Evolutionary conservation across 768 basidiomycete species (phyloP).

Genomic region (Gymnopilus junonius): DNA sequence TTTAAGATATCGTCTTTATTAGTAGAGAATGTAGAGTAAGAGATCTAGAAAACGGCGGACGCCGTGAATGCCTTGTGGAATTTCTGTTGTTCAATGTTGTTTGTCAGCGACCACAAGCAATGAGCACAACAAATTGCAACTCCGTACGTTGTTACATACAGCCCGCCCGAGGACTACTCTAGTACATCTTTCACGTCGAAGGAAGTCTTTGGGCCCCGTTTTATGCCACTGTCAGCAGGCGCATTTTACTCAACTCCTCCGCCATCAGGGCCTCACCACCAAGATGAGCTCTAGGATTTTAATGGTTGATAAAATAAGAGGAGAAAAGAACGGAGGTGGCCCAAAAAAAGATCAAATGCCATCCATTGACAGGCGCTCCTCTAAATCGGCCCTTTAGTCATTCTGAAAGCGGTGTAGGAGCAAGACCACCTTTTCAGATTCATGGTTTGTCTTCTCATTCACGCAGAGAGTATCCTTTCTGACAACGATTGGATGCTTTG

Average conservation of each 20-base stretch:
- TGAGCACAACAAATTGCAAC: no score
- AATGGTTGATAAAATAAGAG: neutral
- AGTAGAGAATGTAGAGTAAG: slow-evolving; percentile 24
- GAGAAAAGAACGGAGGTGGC: neutral
- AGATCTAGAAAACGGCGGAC: slow-evolving; percentile 25
- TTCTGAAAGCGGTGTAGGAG: neutral
- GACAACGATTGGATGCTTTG: neutral
- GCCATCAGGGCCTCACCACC: slow-evolving; percentile 8
- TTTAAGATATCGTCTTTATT: slow-evolving; percentile 22
- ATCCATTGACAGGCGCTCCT: no score
- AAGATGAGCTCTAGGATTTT: slow-evolving; percentile 27
- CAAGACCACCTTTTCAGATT: neutral
- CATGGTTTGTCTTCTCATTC: neutral
- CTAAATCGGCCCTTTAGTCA: no score
- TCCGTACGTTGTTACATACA: no score
- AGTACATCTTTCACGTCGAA: slow-evolving; percentile 11
- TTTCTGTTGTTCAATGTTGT: slow-evolving; percentile 7
- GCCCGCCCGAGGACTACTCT: no score
- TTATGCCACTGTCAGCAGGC: slow-evolving; percentile 22
- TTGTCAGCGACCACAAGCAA: slow-evolving; percentile 4
- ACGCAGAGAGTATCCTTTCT: neutral
- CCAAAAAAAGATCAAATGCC: neutral
- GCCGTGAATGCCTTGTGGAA: slow-evolving; percentile 22
- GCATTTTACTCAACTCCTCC: slow-evolving; percentile 21
- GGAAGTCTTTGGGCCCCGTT: slow-evolving; percentile 27